These are phyloP conservation scores for Mikania micrantha DNA, from an alignment of 129 eudicot species.

Conservation along the genomic window DNA sequence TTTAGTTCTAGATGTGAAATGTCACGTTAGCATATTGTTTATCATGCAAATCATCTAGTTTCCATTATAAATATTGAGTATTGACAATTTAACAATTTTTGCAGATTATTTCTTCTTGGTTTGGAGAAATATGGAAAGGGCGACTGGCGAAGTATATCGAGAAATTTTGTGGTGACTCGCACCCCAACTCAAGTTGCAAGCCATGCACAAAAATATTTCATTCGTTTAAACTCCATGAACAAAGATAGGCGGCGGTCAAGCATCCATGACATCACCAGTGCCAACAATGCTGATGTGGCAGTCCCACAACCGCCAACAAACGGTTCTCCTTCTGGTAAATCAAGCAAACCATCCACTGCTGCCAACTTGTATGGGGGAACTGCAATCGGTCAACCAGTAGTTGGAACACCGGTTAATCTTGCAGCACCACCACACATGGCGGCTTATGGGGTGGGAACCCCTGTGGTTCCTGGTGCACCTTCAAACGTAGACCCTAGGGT, in stretches of 20 bases:
- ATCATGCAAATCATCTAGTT: neutral
- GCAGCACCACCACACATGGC: slow-evolving; percentile 44
- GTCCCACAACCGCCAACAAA: slow-evolving; percentile 67
- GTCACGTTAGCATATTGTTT: neutral
- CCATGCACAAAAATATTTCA: slow-evolving; percentile 90
- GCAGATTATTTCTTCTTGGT: slow-evolving; percentile 86
- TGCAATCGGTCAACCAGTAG: slow-evolving; percentile 74
- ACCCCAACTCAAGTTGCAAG: slow-evolving; percentile 95
- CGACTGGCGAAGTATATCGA: slow-evolving; percentile 92
- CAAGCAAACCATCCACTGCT: slow-evolving; percentile 42
- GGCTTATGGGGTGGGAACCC: slow-evolving; percentile 55
- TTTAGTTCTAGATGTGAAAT: neutral
- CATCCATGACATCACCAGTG: slow-evolving; percentile 90
- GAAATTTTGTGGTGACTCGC: slow-evolving; percentile 81
- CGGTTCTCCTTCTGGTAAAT: slow-evolving; percentile 35
- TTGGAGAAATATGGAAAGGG: slow-evolving; percentile 93
- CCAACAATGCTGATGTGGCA: slow-evolving; percentile 50
- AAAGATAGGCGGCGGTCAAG: slow-evolving; percentile 86
- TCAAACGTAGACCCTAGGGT: slow-evolving; percentile 40
- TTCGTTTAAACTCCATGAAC: slow-evolving; percentile 82
- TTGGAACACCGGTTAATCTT: slow-evolving; percentile 72
- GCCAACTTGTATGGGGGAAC: slow-evolving; percentile 55
- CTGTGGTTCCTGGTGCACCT: slow-evolving; percentile 22
- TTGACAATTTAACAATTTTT: neutral
- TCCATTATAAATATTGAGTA: neutral